phyloP scores from a whole-genome alignment of 768 basidiomycete genomes.

The Phaffia tasmanica region DNA sequence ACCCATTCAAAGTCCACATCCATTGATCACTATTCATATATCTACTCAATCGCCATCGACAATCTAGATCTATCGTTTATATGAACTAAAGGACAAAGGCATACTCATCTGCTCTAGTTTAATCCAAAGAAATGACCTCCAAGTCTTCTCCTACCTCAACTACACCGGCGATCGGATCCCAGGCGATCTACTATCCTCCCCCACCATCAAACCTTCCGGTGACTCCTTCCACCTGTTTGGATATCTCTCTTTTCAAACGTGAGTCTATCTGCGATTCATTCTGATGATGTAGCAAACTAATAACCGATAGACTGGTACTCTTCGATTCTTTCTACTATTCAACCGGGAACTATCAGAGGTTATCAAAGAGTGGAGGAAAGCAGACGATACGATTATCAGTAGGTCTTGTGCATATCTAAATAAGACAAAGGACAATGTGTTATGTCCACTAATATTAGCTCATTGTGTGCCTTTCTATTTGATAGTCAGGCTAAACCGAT shows the following conservation, averaged over 20 bases:
- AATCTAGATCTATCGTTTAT: no score
- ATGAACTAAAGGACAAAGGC: no score
- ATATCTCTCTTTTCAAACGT: constrained; percentile 25
- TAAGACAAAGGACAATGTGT: neutral
- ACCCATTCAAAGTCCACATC: no score
- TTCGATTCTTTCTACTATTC: neutral
- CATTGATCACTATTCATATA: no score
- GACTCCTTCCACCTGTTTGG: constrained; percentile 16
- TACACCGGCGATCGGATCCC: constrained; percentile 2
- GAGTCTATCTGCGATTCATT: neutral
- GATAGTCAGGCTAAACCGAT: constrained; percentile 19
- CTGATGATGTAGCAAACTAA: neutral
- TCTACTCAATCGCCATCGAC: no score
- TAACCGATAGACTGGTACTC: neutral
- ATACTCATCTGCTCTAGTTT: no score
- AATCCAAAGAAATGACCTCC: neutral
- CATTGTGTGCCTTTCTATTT: neutral
- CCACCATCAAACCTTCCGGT: constrained; percentile 19
- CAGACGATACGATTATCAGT: constrained; percentile 19
- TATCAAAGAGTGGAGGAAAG: constrained; percentile 22
- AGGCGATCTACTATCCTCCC: constrained; percentile 19
- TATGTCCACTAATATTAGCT: neutral
- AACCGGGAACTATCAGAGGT: constrained; percentile 4
- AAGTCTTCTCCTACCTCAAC: constrained; percentile 1
- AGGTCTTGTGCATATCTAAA: neutral